Percentiles rank a stretch among this genome's conserved stretches.
phyloP scores from a whole-genome alignment of 768 basidiomycete genomes.

The Termitomyces sp. region DNA sequence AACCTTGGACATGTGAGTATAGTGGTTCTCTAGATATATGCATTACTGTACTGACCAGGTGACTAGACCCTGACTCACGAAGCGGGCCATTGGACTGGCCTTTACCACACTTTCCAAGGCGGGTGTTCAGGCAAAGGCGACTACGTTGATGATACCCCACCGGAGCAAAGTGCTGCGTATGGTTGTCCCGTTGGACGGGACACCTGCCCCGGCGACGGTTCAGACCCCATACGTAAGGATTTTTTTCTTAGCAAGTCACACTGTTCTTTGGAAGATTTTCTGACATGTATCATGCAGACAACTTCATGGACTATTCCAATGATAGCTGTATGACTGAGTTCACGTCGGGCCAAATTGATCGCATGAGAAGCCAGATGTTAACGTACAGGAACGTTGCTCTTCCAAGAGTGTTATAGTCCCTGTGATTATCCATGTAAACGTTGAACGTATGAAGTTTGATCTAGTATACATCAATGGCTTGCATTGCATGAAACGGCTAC shows the following conservation, averaged over 20 bases:
- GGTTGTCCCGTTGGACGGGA: slow-evolving; percentile 34
- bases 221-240: slow-evolving; percentile 33
- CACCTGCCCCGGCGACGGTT: slow-evolving; percentile 29
- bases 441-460: background rate
- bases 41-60: background rate
- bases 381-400: slow-evolving; percentile 39
- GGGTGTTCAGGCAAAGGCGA: slow-evolving; percentile 39
- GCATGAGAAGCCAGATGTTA: slow-evolving; percentile 35
- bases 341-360: slow-evolving; percentile 38
- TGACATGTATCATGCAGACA: slow-evolving; percentile 24
- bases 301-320: slow-evolving; percentile 49
- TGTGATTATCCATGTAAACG: slow-evolving; percentile 3
- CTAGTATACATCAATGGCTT: slow-evolving; percentile 4
- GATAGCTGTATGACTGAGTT: slow-evolving; percentile 48
- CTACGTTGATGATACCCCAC: slow-evolving; percentile 40
- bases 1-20: slow-evolving; percentile 33
- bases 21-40: slow-evolving; percentile 12
- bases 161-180: slow-evolving; percentile 37
- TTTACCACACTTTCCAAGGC: slow-evolving; percentile 59
- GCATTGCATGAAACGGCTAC: background rate
- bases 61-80: slow-evolving; percentile 50
- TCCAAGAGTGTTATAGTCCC: slow-evolving; percentile 15
- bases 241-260: background rate
- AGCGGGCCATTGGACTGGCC: slow-evolving; percentile 54
- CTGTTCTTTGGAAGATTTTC: background rate